Base-by-base conservation (phyloP, 441 rosid species). In the Dalechampia spathulata region DNA sequence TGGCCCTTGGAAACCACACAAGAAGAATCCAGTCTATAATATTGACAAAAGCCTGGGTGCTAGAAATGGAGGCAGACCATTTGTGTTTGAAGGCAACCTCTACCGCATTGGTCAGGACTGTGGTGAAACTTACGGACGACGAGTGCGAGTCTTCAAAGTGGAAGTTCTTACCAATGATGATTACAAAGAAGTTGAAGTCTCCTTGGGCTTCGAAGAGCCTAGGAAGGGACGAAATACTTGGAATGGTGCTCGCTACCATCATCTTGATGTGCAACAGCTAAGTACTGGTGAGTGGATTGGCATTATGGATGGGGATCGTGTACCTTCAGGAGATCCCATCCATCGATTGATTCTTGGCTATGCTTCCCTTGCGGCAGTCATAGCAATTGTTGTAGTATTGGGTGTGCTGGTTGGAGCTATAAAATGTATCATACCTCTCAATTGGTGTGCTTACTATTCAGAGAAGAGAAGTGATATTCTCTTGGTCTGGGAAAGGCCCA, bases 61-160 rank as follows among this genome's bases (percentile, higher is more conserved):
- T 14, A 85, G 99, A 56, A 93, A 93, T 55, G 99, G 90, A 32
- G 99, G 99, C 67, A 77, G 97, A 57, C 87, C 93, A 9, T 87
- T 93, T 71, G 23, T 66, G 23, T 76, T 80, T 20, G 50, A 81
- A 41, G 97, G 95, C 17, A 69, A 73, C 48, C 83, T 93, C 21
- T 85, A 87, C 65, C 97, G 99, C 7, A 57, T 81, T 49, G 99
- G 99, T 74, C 96, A 93, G 75, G 97, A 93, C 49, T 90, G 87
- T 32, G 96, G 96, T 44, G 89, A 83, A 58, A 83, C 78, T 4
- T 93, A 93, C 55, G 99, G 97, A 30, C 78, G 78, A 39, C 70
- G 73, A 23, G 62, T 83, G 48, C 89, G 85, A 4, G 42, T 78
- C 10, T 90, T 87, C 68, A 79, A 76, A 72, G 71, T 93, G 43